Evolutionary conservation across 805 yeast genomes (phyloP), one percentile per base, ranked within the genome.

Genomic region (Wickerhamiella kazuoi): DNA sequence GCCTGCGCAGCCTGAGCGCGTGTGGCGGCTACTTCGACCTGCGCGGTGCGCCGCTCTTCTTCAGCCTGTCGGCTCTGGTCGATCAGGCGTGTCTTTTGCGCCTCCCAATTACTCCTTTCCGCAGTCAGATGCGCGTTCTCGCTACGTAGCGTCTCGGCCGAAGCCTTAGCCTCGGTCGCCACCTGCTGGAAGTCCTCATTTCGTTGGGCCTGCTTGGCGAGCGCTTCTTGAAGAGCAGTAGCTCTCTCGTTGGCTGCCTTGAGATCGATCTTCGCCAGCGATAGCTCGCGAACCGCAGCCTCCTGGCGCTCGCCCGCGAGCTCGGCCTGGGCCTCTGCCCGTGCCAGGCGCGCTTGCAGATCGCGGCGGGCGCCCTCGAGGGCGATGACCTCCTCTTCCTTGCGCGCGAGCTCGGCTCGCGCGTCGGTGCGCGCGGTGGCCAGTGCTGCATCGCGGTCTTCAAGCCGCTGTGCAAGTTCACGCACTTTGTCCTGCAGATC

Each of bases 241-340:
- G 15, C 15, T 9, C 21, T 6, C 16, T 7, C 21, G 5, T 7
- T 7, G 11, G 21, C 11, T 15, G 9, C 21, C 20, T 7, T 7
- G 21, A 9, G 55, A 5, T 31, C 34, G 7, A 31, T 45, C 41
- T 60, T 65, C 3, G 67, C 43, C 40, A 58, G 51, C n/a, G 61
- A 57, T 28, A 67, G 47, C 31, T 64, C 57, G 15, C 63, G 62
- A 31, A 63, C 57, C 18, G 65, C 42, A 3, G 68, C 54, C 33
- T 62, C 61, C 20, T 62, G 51, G 41, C 76, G 67, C 46, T 76
- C 78, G 19, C 67, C 68, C 1, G 69, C 59, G 34, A 82, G 55
- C 24, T 69, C 67, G 15, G 59, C 59, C 1, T 76, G 59, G 13
- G 82, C 73, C 42, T 65, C 65, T 37, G 73, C 69, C 32, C 67